Base-by-base conservation (phyloP, 768 basidiomycete genomes). In the Podaxis carcinomalis region DNA sequence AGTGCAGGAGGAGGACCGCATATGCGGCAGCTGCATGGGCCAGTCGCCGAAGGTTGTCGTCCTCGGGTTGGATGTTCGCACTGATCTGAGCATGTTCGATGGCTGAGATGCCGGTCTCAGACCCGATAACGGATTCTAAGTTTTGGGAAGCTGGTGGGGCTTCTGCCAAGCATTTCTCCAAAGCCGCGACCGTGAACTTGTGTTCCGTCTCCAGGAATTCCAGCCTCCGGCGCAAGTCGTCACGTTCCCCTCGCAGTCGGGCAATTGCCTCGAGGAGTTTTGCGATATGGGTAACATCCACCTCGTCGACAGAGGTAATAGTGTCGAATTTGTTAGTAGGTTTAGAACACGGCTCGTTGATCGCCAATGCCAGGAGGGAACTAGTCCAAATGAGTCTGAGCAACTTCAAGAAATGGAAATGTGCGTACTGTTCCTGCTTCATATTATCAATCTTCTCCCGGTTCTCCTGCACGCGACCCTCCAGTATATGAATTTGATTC, bases 141-240 rank as follows among this genome's bases (percentile, higher is more conserved):
- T 63, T 59, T 51, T 65, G 55, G 64, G 7, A 13, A 63, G 47
- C 32, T 7, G 5, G 70, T 59, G 53, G 73, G 67, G 64, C 61
- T 13, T 72, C 69, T 6, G 64, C 62, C 3, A 70, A 69, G 32
- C 88, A 72, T 60, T 81, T 82, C 66, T 86, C 79, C 51, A 88
- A 70, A 0, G 84, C 80, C 62, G 90, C 81, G 14, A 85, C 79
- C 2, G 83, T 75, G 66, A 90, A 88, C 64, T 76, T 82, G 25
- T 84, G 83, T 72, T 93, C 90, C 2, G 78, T 76, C 64, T 88
- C 80, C 57, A 88, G 74, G 71, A 92, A 93, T 52, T 88, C 79
- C 13, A 92, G 71, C 57, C 87, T 80, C 5, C 85, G 80, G 54
- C 80, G 80, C 27, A 90, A 77, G 50, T 72, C 75, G 63, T 92